Evolutionary conservation across 805 yeast species (phyloP).

Genomic region (Candida yuanshanica): DNA sequence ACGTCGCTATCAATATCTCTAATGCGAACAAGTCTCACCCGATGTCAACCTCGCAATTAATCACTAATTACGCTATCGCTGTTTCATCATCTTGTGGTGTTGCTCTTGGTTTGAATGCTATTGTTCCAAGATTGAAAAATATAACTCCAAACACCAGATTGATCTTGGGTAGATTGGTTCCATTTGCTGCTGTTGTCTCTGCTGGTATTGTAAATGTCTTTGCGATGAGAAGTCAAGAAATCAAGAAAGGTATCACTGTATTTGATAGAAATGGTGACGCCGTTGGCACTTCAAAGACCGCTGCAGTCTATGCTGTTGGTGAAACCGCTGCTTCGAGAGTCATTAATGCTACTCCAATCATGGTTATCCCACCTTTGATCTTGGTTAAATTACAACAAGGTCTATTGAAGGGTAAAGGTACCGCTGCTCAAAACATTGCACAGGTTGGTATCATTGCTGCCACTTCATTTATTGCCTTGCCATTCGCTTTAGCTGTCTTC

Average conservation of each 20-base stretch:
- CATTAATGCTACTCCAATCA: slow-evolving; percentile 92
- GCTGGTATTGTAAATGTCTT: slow-evolving; percentile 97
- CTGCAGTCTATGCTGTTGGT: slow-evolving; percentile 91
- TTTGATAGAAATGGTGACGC: slow-evolving; percentile 60
- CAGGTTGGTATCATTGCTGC: slow-evolving; percentile 81
- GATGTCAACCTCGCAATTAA: slow-evolving; percentile 68
- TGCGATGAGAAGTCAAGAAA: slow-evolving; percentile 93
- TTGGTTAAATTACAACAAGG: slow-evolving; percentile 73
- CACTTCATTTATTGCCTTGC: slow-evolving; percentile 83
- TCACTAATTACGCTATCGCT: slow-evolving; percentile 77
- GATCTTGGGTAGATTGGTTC: slow-evolving; percentile 81
- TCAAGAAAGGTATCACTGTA: slow-evolving; percentile 76
- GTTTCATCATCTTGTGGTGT: slow-evolving; percentile 94
- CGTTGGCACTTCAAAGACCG: slow-evolving; percentile 72
- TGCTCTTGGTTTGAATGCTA: slow-evolving; percentile 84
- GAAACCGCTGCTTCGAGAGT: slow-evolving; percentile 96
- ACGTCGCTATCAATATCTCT: slow-evolving; percentile 95
- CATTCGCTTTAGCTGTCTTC: slow-evolving; percentile 93
- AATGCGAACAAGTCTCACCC: slow-evolving; percentile 96
- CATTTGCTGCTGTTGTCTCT: slow-evolving; percentile 97
- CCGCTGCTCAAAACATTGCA: slow-evolving; percentile 58
- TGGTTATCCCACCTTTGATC: slow-evolving; percentile 92
- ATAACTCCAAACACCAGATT: slow-evolving; percentile 66
- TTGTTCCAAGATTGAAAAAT: slow-evolving; percentile 79
- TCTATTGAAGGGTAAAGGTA: slow-evolving; percentile 60